phyloP scores from a whole-genome alignment of 345 rosid genomes.

The Syzygium aqueum region DNA sequence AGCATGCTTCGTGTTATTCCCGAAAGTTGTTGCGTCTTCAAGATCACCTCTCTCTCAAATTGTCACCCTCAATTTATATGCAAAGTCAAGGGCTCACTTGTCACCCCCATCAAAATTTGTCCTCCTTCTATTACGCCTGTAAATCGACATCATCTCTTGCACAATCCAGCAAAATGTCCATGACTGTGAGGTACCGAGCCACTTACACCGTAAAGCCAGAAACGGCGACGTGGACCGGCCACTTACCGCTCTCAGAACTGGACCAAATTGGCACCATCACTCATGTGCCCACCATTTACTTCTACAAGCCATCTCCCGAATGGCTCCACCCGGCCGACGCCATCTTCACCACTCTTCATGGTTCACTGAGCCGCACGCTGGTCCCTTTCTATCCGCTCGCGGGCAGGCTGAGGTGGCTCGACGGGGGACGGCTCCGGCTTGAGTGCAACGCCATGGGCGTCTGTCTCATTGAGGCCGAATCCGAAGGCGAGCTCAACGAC shows the following conservation, averaged over 20 bases:
- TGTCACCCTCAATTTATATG: not conserved
- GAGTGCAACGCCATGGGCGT: slow-evolving; percentile 40
- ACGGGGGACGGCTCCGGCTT: slow-evolving; percentile 33
- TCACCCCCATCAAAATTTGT: not conserved
- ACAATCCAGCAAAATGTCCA: not conserved
- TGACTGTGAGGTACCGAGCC: slow-evolving; percentile 7
- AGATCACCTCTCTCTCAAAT: not conserved
- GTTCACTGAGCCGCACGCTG: slow-evolving; percentile 27
- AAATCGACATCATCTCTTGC: not conserved
- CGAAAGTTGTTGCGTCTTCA: not conserved
- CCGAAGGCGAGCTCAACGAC: slow-evolving; percentile 18
- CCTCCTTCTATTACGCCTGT: not conserved
- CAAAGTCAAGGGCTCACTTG: not conserved
- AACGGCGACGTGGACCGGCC: slow-evolving; percentile 29
- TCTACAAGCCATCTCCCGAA: slow-evolving; percentile 25
- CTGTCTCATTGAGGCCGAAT: slow-evolving; percentile 30
- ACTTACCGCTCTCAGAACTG: slow-evolving; percentile 32
- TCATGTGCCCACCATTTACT: slow-evolving; percentile 55
- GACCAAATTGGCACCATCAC: slow-evolving; percentile 49
- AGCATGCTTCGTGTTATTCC: not conserved
- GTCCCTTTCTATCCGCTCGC: slow-evolving; percentile 52
- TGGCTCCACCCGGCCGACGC: slow-evolving; percentile 4
- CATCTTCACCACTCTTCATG: slow-evolving; percentile 19
- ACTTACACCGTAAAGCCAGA: slow-evolving; percentile 27
- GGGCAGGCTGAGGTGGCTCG: slow-evolving; percentile 46